These are phyloP conservation scores for Mallotus repandus DNA, from an alignment of 441 rosid genomes.

Conservation along the genomic window DNA sequence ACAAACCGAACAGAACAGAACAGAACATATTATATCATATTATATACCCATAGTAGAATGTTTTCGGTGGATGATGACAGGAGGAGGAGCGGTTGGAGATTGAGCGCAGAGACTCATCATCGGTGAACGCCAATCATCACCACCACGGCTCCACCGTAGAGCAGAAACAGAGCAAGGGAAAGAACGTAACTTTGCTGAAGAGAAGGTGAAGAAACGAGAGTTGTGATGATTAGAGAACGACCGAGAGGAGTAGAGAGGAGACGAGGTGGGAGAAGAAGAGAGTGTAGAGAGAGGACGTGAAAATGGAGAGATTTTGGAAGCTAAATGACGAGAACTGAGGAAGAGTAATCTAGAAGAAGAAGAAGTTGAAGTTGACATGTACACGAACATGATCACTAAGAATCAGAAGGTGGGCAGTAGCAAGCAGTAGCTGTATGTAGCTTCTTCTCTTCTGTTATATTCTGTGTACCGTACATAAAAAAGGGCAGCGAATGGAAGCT, in stretches of 20 bases:
- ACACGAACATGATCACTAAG: not conserved
- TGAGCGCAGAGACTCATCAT: conserved; percentile 56
- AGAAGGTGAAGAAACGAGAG: conserved; percentile 49
- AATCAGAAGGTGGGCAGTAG: too few relatives aligned
- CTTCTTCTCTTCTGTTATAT: too few relatives aligned
- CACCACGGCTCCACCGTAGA: conserved; percentile 70
- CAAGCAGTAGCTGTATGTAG: too few relatives aligned
- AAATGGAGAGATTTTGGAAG: conserved; percentile 8
- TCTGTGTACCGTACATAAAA: too few relatives aligned
- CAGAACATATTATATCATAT: not conserved
- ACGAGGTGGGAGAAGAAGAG: conserved; percentile 4
- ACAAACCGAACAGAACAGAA: not conserved
- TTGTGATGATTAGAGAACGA: conserved; percentile 12
- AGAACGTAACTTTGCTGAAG: conserved; percentile 47
- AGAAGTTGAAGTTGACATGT: conserved; percentile 30
- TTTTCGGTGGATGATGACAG: conserved; percentile 55
- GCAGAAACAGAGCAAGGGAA: conserved; percentile 42
- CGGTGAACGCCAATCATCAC: conserved; percentile 56
- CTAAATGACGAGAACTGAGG: not conserved
- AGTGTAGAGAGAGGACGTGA: not conserved
- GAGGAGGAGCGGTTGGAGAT: conserved; percentile 44
- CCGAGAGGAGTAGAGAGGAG: not conserved
- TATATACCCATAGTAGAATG: conserved; percentile 75
- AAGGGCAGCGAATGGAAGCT: too few relatives aligned
- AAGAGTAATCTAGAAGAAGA: not conserved